Conservation (phyloP, 495 filamentous ascomycete species). For the Neurospora sp. region DNA sequence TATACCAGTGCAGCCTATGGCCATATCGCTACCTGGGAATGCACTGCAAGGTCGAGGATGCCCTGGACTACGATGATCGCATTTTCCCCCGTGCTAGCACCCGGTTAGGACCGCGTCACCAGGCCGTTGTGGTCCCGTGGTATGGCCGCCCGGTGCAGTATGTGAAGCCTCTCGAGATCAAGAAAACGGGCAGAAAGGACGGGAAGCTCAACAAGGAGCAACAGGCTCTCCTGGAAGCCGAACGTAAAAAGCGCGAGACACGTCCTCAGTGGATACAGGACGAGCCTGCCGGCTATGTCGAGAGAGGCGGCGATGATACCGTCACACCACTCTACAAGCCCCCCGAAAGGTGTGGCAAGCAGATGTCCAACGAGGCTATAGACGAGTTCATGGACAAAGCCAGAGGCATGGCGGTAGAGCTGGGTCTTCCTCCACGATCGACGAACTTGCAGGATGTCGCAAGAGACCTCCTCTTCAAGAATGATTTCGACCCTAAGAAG, state of each 20-base stretch:
- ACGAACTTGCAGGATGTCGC: conserved; percentile 89
- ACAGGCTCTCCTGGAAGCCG: conserved; percentile 66
- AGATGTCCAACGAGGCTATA: conserved; percentile 36
- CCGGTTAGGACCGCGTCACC: conserved; percentile 81
- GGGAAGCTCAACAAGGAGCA: conserved; percentile 69
- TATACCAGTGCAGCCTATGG: conserved; percentile 87
- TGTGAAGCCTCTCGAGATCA: conserved; percentile 78
- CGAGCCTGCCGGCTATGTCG: conserved; percentile 75
- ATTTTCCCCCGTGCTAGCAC: conserved; percentile 96
- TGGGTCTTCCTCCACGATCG: conserved; percentile 57
- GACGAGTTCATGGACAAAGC: conserved; percentile 67
- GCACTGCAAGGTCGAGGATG: conserved; percentile 94
- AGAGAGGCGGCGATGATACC: conserved; percentile 68
- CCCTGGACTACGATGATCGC: conserved; percentile 92
- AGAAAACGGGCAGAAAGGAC: conserved; percentile 56
- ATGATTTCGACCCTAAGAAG: conserved; percentile 58
- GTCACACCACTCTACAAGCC: conserved; percentile 50
- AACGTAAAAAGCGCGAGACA: conserved; percentile 63
- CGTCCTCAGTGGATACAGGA: conserved; percentile 91
- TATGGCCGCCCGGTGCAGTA: conserved; percentile 75
- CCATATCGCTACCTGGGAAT: conserved; percentile 93
- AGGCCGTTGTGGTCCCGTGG: conserved; percentile 80
- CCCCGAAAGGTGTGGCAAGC: conserved; percentile 40
- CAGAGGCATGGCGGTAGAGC: conserved; percentile 45
- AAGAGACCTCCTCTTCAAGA: conserved; percentile 57